These are phyloP conservation scores for Tulasnella sp. DNA, from an alignment of 768 basidiomycete genomes.

Conservation along the genomic window DNA sequence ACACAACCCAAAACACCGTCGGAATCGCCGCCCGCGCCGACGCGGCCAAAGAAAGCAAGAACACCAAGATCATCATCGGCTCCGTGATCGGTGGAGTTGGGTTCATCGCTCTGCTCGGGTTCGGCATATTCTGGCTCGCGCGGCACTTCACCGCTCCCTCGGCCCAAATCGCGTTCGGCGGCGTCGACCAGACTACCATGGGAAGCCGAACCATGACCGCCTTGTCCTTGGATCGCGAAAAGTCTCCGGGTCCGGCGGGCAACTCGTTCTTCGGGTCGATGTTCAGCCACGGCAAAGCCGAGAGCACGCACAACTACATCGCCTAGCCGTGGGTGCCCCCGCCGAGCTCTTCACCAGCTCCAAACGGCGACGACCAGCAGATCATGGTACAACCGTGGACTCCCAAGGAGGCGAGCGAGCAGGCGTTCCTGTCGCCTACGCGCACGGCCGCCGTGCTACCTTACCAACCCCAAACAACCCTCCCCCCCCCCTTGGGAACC, in stretches of 20 bases:
- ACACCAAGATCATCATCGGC: slow-evolving; percentile 32
- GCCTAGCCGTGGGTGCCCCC: slow-evolving; percentile 23
- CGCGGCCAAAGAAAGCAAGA: neutral
- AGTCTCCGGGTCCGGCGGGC: neutral
- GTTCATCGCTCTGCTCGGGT: slow-evolving; percentile 13
- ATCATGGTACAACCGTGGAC: slow-evolving; percentile 10
- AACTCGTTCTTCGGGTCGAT: slow-evolving; percentile 24
- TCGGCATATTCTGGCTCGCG: slow-evolving; percentile 2
- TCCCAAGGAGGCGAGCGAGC: neutral
- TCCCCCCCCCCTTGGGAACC: too few relatives aligned
- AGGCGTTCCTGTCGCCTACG: slow-evolving; percentile 19
- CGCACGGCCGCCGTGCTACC: neutral
- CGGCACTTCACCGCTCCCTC: slow-evolving; percentile 19
- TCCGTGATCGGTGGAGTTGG: slow-evolving; percentile 35
- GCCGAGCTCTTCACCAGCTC: neutral
- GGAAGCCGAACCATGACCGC: neutral
- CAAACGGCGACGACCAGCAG: neutral
- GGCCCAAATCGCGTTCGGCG: neutral
- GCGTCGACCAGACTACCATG: neutral
- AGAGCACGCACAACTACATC: slow-evolving; percentile 10
- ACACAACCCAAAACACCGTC: slow-evolving; percentile 26
- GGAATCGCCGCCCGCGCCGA: slow-evolving; percentile 19
- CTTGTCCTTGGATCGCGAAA: neutral
- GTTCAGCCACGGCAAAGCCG: neutral
- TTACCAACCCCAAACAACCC: neutral